Base-by-base conservation (phyloP, 179 eudicot genomes). In the Amaranthus tricolor region DNA sequence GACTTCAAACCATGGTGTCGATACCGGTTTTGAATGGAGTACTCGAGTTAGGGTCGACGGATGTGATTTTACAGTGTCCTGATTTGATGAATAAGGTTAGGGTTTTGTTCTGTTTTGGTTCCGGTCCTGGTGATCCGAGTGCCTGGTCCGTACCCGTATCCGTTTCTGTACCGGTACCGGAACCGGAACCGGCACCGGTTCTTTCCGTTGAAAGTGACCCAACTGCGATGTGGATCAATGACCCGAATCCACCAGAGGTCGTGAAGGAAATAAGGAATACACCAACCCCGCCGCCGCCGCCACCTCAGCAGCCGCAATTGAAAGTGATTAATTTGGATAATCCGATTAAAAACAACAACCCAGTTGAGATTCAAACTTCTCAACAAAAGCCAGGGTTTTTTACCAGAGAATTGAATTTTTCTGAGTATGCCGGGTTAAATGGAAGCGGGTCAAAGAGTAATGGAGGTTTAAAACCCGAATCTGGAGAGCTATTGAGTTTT, bases 41-140 rank as follows among this genome's bases (percentile, higher is more conserved):
- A 0, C 84, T 94, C 5, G 98, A 94, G 74, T n/a, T 94, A 11
- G 98, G 98, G 11, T 92, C 97, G 7, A 85, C 95, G 0, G 98
- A 92, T 57, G 12, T 87, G 51, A 84, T 92, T 6, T 75, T 79
- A 5, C 90, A 90, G 73, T 80, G 82, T 62, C 73, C 84, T 4
- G 91, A 89, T 79, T 80, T 92, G 69, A 84, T 89, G 87, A 78
- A 78, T 10, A 89, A 83, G 79, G 91, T 87, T 70, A 86, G 82
- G 80, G 74, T 74, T 61, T 63, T 87, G 78, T 94, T 94, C 71
- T 82, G 87, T 74, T 84, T 61, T 53, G 82, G 73, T 24, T 10
- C 52, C 14, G 68, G 70, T 1, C 31, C 65, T 8, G 72, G 56
- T 15, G 59, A 0, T 14, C 7, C 5, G 1, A n/a, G 47, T 52